A percentile compares a stretch with the other conserved stretches of the same genome.
phyloP scores from a whole-genome alignment of 1,139 yeast genomes.

The Saccharomyces hybrid region DNA sequence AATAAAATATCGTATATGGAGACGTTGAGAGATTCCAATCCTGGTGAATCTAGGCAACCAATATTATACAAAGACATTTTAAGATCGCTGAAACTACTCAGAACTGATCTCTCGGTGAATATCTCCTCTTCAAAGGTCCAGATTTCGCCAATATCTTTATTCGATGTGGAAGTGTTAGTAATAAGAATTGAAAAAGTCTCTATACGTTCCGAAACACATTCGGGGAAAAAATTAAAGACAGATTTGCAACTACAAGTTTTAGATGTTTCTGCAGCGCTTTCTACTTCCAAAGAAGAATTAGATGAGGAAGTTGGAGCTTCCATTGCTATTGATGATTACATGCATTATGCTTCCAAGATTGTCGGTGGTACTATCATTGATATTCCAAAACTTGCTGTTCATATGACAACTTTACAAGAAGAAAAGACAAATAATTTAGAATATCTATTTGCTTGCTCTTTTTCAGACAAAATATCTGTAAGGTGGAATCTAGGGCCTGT shows the following conservation, averaged over 20 bases:
- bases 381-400: constrained; percentile 66
- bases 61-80: constrained; percentile 19
- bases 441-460: constrained; percentile 58
- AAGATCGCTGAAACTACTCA: constrained; percentile 28
- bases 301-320: constrained; percentile 41
- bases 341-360: constrained; percentile 49
- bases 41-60: constrained; percentile 15
- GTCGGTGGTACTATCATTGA: constrained; percentile 73
- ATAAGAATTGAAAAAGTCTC: constrained; percentile 50
- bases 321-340: constrained; percentile 48
- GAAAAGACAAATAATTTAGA: constrained; percentile 45
- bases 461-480: constrained; percentile 85
- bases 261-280: constrained; percentile 58
- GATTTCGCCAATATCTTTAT: constrained; percentile 68
- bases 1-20: constrained; percentile 66
- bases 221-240: constrained; percentile 40
- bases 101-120: constrained; percentile 56
- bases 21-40: constrained; percentile 36
- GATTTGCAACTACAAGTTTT: constrained; percentile 43
- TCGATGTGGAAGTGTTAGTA: constrained; percentile 66
- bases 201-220: constrained; percentile 51
- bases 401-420: constrained; percentile 69
- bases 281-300: constrained; percentile 41
- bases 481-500: constrained; percentile 92
- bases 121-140: constrained; percentile 51